A percentile compares a stretch with the other conserved stretches of the same genome.
Evolutionary conservation across 331 rosid species (phyloP).

Genomic region (Quercus phellos): DNA sequence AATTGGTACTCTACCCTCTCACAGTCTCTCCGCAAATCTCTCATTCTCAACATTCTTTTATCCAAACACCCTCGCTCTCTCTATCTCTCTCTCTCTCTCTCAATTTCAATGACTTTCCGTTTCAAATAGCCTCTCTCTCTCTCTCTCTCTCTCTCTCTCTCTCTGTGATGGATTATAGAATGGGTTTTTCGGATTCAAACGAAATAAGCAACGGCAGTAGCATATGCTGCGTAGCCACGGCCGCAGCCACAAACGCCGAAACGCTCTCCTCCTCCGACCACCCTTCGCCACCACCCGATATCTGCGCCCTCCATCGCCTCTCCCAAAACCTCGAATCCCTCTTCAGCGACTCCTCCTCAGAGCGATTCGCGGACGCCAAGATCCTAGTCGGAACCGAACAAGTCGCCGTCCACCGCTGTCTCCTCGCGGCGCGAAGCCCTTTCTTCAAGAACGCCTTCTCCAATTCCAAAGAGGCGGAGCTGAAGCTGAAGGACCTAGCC

Average conservation of each 20-base stretch:
- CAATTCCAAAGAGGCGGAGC: neutral
- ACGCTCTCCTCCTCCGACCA: slow-evolving; percentile 2
- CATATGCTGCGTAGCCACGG: slow-evolving; percentile 3
- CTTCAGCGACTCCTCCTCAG: slow-evolving; percentile 1
- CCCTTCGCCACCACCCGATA: slow-evolving; percentile 9
- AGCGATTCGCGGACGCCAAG: slow-evolving; percentile 46
- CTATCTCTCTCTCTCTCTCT: neutral
- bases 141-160: neutral
- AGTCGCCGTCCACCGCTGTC: slow-evolving; percentile 46
- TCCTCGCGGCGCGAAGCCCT: slow-evolving; percentile 41
- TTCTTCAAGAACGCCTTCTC: slow-evolving; percentile 37
- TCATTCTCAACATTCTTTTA: neutral
- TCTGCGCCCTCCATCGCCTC: slow-evolving; percentile 27
- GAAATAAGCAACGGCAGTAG: slow-evolving; percentile 36
- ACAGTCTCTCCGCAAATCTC: neutral
- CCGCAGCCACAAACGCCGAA: neutral
- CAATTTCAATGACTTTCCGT: neutral
- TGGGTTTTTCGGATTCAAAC: slow-evolving; percentile 33
- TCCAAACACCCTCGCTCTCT: neutral
- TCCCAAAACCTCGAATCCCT: slow-evolving; percentile 40
- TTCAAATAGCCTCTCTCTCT: neutral
- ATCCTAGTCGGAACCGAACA: slow-evolving; percentile 17
- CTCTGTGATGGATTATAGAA: slow-evolving; percentile 25
- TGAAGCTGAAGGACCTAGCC: slow-evolving; percentile 36
- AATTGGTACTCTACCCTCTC: neutral